phyloP scores from a whole-genome alignment of 2,329 filamentous ascomycete genomes.

The Aspergillus jensenii region DNA sequence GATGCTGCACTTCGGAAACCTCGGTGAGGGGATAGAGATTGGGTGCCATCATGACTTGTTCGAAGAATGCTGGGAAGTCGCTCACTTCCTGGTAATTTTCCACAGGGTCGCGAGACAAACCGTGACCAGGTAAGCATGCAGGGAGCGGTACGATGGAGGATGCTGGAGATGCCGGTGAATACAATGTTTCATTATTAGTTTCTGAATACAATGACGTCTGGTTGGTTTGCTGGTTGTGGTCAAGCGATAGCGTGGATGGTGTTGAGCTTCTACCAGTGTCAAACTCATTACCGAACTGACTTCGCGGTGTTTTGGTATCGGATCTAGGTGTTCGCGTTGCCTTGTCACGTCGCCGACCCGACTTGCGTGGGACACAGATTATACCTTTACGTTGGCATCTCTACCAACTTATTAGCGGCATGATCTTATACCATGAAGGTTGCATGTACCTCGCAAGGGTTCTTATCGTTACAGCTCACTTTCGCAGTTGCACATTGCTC shows the following conservation, averaged over 20 bases:
- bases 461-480: slow-evolving; percentile 3
- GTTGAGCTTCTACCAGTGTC: background rate
- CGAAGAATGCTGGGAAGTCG: slow-evolving; percentile 5
- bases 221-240: too few relatives aligned
- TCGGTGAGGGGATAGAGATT: background rate
- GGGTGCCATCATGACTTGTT: slow-evolving; percentile 1
- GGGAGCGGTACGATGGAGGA: background rate
- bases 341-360: background rate
- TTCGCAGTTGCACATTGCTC: slow-evolving; percentile 2
- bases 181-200: background rate
- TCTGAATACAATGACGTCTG: background rate
- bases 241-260: background rate
- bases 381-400: background rate
- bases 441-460: background rate
- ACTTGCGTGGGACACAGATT: background rate
- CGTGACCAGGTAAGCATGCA: background rate
- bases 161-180: background rate
- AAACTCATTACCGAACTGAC: background rate
- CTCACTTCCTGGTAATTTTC: background rate
- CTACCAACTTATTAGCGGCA: background rate
- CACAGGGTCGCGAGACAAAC: background rate
- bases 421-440: background rate
- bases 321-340: background rate
- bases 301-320: background rate
- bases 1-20: background rate